A percentile compares a stretch with the other conserved stretches of the same genome.
Conservation (phyloP, 2,329 filamentous ascomycete species). For the Magnaporthiopsis incrustans region DNA sequence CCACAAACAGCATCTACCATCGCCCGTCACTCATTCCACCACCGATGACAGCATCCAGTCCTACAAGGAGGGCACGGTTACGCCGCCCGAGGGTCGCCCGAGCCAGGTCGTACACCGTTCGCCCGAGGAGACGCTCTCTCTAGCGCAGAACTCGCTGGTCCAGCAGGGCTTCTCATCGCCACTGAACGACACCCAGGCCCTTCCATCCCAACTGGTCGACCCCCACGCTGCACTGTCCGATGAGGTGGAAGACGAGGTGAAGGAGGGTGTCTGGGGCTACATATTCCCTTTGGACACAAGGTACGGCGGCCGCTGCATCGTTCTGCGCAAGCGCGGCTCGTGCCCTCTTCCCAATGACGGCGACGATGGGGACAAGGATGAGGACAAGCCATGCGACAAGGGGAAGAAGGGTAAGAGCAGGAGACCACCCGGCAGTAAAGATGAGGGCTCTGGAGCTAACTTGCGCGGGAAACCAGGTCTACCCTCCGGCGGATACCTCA, state of each 20-base stretch:
- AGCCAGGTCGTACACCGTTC: slow-evolving; percentile 47
- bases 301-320: slow-evolving; percentile 56
- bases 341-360: slow-evolving; percentile 53
- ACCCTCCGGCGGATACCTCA: slow-evolving; percentile 75
- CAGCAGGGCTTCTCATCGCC: slow-evolving; percentile 40
- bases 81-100: slow-evolving; percentile 54
- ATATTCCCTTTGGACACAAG: slow-evolving; percentile 71
- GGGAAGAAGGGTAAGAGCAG: slow-evolving; percentile 33
- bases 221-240: slow-evolving; percentile 65
- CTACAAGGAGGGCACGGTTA: slow-evolving; percentile 63
- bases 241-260: slow-evolving; percentile 75
- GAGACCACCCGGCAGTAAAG: slow-evolving; percentile 33
- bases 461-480: slow-evolving; percentile 56
- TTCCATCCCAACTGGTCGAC: slow-evolving; percentile 70
- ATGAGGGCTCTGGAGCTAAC: slow-evolving; percentile 30
- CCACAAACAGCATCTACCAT: slow-evolving; percentile 65
- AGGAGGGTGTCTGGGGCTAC: slow-evolving; percentile 93
- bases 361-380: slow-evolving; percentile 19
- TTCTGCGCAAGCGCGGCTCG: slow-evolving; percentile 64
- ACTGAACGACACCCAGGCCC: slow-evolving; percentile 59
- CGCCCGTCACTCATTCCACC: slow-evolving; percentile 61
- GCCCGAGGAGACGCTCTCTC: slow-evolving; percentile 36
- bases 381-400: slow-evolving; percentile 18
- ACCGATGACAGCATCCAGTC: slow-evolving; percentile 52
- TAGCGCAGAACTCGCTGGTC: slow-evolving; percentile 18